A percentile compares a stretch with the other conserved stretches of the same genome.
These are phyloP conservation scores for Aspergillus quadrilineatus DNA, from an alignment of 2,329 filamentous ascomycete genomes.

Conservation along the genomic window DNA sequence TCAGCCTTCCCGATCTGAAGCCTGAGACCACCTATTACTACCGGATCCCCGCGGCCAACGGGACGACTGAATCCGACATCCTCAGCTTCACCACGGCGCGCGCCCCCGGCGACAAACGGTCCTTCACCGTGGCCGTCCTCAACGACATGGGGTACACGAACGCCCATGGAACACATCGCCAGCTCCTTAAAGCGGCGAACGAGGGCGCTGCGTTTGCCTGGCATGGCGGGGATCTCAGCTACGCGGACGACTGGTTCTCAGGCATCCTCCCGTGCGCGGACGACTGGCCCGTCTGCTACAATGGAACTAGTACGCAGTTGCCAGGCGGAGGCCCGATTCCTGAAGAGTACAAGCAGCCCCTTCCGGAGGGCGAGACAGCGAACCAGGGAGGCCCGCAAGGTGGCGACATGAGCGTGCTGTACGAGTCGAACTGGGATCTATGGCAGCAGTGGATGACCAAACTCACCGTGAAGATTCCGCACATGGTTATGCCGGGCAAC, in stretches of 20 bases:
- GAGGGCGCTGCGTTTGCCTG: conserved; percentile 53
- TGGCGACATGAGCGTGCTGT: conserved; percentile 51
- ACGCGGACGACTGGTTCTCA: conserved; percentile 53
- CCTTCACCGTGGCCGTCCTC: conserved; percentile 50
- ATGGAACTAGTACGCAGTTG: conserved; percentile 46
- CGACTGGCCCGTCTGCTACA: conserved; percentile 54
- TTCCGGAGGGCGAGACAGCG: conserved; percentile 47
- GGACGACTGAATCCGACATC: conserved; percentile 49
- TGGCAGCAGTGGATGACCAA: conserved; percentile 53
- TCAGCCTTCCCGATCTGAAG: conserved; percentile 44
- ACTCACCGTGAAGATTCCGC: conserved; percentile 47
- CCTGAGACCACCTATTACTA: conserved; percentile 54
- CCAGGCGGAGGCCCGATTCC: conserved; percentile 38
- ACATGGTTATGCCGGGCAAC: conserved; percentile 54
- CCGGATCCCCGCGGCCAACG: conserved; percentile 50
- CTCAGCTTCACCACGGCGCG: conserved; percentile 50
- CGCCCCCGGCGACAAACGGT: conserved; percentile 42
- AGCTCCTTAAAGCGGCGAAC: conserved; percentile 43
- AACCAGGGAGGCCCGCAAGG: conserved; percentile 50
- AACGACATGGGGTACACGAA: conserved; percentile 59
- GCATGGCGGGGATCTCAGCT: conserved; percentile 55
- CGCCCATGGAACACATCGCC: conserved; percentile 48
- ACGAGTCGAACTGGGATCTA: conserved; percentile 54
- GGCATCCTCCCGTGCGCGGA: conserved; percentile 52
- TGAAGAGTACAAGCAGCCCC: conserved; percentile 45